Evolutionary conservation across 1,284 basidiomycete species (phyloP).

Genomic region (Pterula multifida): DNA sequence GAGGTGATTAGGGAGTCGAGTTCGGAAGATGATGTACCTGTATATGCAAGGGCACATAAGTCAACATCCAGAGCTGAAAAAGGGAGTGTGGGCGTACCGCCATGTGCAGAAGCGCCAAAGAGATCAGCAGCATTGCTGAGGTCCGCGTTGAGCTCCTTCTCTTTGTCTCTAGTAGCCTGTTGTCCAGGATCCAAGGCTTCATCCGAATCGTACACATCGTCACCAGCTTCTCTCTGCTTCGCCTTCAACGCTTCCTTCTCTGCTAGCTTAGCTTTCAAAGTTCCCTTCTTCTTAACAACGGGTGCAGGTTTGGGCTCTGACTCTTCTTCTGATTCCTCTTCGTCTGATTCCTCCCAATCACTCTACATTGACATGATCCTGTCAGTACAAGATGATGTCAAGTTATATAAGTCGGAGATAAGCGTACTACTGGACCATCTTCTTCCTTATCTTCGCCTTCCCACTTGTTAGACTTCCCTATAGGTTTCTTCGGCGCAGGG

Average conservation of each 20-base stretch:
- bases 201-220: conserved; percentile 60
- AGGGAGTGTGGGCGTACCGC: conserved; percentile 32
- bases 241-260: conserved; percentile 74
- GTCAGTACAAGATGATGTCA: conserved; percentile 1
- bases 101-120: conserved; percentile 59
- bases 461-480: conserved; percentile 44
- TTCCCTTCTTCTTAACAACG: conserved; percentile 76
- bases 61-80: conserved; percentile 2
- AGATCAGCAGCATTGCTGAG: conserved; percentile 73
- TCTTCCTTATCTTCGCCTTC: conserved; percentile 85
- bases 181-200: conserved; percentile 71
- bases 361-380: conserved; percentile 36
- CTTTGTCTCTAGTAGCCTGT: conserved; percentile 63
- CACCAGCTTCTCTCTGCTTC: conserved; percentile 25
- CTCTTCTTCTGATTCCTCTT: conserved; percentile 69
- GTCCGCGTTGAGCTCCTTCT: conserved; percentile 77
- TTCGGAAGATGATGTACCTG: conserved; percentile 56
- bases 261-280: conserved; percentile 78
- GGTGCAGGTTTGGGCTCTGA: conserved; percentile 32
- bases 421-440: conserved; percentile 39
- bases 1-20: conserved; percentile 60
- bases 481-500: conserved; percentile 25
- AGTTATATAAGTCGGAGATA: not conserved
- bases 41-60: not conserved
- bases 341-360: conserved; percentile 88